Base-by-base conservation (phyloP, 805 yeast genomes). In the Nematodospora valgi region DNA sequence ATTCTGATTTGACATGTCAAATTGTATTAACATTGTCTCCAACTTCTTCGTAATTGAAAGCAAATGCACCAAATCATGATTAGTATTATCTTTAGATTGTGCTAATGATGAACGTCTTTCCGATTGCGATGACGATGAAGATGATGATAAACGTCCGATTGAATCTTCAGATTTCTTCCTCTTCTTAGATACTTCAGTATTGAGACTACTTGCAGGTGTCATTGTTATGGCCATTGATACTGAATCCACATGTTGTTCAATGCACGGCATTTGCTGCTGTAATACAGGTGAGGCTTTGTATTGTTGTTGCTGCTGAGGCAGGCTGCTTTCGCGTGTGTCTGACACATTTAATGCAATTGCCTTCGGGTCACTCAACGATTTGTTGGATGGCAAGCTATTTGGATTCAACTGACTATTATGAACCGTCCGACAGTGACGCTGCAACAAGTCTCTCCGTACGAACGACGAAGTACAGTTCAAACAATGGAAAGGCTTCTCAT, bases 401-500 rank as follows among this genome's bases (percentile, higher is more conserved):
- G 44, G 38, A 14, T 36, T 34, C 20, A 45, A 37, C 12, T 38
- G 39, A n/a, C 58, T 54, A 36, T 59, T 70, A 56, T 85, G 95
- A 10, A 85, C 93, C 0, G 94, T 86, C 29, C 91, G 62, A 40
- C 82, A 74, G 55, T 85, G 95, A 24, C 95, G 64, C 48, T 84
- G 86, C 12, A 86, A 63, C 30, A 85, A 61, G 51, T 85, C 95
- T 46, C 93, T 63, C 40, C 95, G 63, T 1, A 85, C 95, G 62
- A 85, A 85, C 2, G 82, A 75, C 32, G 82, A 74, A 7, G 78
- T 69, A 52, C 94, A 85, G 34, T 77, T 70, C 23, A 73, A 64
- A 49, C 95, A 85, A 39, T 77, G 78, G 59, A 82, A 85, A 1
- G 94, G 94, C 43, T 86, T 78, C 49, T 80, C 86, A 48, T 82